phyloP scores from a whole-genome alignment of 1,284 basidiomycete genomes.

The Moesziomyces parantarcticus region DNA sequence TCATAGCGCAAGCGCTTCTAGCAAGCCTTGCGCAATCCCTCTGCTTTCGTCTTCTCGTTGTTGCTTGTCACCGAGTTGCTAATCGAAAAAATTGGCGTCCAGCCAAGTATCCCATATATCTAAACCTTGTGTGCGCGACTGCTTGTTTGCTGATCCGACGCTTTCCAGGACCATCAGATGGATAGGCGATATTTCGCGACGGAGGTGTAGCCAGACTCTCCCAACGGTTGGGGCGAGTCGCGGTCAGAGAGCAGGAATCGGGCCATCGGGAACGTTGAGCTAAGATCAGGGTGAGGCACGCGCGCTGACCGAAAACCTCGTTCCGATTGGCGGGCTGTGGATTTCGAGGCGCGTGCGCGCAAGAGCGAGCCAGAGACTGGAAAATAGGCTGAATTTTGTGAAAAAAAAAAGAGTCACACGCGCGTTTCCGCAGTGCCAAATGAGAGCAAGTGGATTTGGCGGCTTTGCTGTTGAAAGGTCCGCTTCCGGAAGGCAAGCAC shows the following conservation, averaged over 20 bases:
- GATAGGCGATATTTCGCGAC: too few relatives aligned
- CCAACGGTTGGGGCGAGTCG: too few relatives aligned
- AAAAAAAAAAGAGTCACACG: too few relatives aligned
- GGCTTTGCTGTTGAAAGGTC: constrained; percentile 25
- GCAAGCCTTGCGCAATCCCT: constrained; percentile 10
- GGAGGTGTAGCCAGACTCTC: too few relatives aligned
- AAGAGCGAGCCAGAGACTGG: neutral
- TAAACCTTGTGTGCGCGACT: neutral
- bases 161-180: neutral
- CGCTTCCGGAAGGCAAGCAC: constrained; percentile 20
- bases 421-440: neutral
- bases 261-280: neutral
- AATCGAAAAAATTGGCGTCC: constrained; percentile 25
- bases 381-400: constrained; percentile 7
- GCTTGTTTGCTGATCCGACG: neutral
- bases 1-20: constrained; percentile 12
- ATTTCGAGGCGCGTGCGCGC: constrained; percentile 4
- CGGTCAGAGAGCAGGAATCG: neutral
- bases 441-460: constrained; percentile 6
- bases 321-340: constrained; percentile 17
- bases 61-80: constrained; percentile 12
- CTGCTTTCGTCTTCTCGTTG: constrained; percentile 2
- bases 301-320: constrained; percentile 23
- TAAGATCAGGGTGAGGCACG: neutral
- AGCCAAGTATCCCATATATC: constrained; percentile 6